Evolutionary conservation across 2,329 filamentous ascomycete species (phyloP).

Genomic region (Monosporascus sp.): DNA sequence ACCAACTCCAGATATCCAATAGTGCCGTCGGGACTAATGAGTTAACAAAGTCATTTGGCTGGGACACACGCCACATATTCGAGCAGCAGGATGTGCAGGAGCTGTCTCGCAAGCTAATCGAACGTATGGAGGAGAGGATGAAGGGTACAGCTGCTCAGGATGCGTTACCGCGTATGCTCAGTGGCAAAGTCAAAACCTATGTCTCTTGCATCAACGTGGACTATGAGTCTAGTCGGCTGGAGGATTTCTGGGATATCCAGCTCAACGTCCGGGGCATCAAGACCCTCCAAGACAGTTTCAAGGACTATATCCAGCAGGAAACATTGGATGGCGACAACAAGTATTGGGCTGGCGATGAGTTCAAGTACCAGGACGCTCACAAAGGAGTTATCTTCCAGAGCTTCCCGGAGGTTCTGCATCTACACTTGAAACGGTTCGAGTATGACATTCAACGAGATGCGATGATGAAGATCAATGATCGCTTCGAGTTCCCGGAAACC

Average conservation of each 20-base stretch:
- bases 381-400: conserved; percentile 97
- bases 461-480: conserved; percentile 98
- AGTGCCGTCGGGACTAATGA: conserved; percentile 85
- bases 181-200: conserved; percentile 97
- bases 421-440: conserved; percentile 96
- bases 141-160: conserved; percentile 92
- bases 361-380: conserved; percentile 91
- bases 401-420: conserved; percentile 88
- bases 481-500: conserved; percentile 81
- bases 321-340: conserved; percentile 98
- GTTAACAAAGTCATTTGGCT: conserved; percentile 93
- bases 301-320: conserved; percentile 93
- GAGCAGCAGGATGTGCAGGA: conserved; percentile 99
- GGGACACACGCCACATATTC: conserved; percentile 97
- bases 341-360: conserved; percentile 85
- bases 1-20: conserved; percentile 83
- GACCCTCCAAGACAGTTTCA: conserved; percentile 89
- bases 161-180: conserved; percentile 83
- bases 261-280: conserved; percentile 94
- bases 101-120: conserved; percentile 93
- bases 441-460: conserved; percentile 94
- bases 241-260: conserved; percentile 99
- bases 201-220: conserved; percentile 98
- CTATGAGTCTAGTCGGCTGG: conserved; percentile 90
- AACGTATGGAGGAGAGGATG: conserved; percentile 95